Conservation (phyloP, 208 protist species). For the Trypanosoma theileri region DNA sequence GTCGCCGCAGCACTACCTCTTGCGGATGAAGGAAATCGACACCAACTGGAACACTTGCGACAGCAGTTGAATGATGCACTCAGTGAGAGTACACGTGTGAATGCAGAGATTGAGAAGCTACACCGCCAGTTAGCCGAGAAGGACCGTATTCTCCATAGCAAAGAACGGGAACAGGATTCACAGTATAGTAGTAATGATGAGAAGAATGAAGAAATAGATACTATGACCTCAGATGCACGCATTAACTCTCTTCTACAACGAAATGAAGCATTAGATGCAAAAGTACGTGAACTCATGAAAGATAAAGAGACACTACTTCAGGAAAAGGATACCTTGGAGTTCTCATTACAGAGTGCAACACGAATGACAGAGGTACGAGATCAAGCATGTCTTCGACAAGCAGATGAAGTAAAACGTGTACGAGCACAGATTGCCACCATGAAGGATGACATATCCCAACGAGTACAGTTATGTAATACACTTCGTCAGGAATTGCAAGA, state of each 20-base stretch:
- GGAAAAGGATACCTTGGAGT: slow-evolving; percentile 48
- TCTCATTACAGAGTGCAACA: slow-evolving; percentile 38
- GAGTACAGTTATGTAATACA: slow-evolving; percentile 41
- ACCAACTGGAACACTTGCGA: slow-evolving; percentile 42
- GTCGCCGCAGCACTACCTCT: slow-evolving; percentile 51
- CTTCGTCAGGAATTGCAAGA: slow-evolving; percentile 52
- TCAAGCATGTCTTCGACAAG: slow-evolving; percentile 45
- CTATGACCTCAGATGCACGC: slow-evolving; percentile 33
- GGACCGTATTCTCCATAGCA: slow-evolving; percentile 9
- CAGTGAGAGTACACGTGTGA: slow-evolving; percentile 31
- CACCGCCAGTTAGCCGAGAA: slow-evolving; percentile 34
- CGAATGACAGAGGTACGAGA: slow-evolving; percentile 47
- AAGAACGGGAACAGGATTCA: slow-evolving; percentile 16
- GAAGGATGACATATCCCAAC: slow-evolving; percentile 50
- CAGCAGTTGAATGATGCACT: slow-evolving; percentile 47
- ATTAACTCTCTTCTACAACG: slow-evolving; percentile 45
- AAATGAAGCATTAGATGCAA: slow-evolving; percentile 38
- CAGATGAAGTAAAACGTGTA: slow-evolving; percentile 39
- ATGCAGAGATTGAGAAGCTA: slow-evolving; percentile 34
- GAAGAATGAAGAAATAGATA: slow-evolving; percentile 6
- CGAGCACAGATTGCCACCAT: slow-evolving; percentile 43
- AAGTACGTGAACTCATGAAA: slow-evolving; percentile 24
- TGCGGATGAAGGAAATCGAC: slow-evolving; percentile 40
- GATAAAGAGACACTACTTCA: slow-evolving; percentile 41
- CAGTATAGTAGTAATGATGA: slow-evolving; percentile 3